Evolutionary conservation across 129 eudicot species (phyloP), one percentile per base, ranked within the genome.

Genomic region (Tagetes erecta): DNA sequence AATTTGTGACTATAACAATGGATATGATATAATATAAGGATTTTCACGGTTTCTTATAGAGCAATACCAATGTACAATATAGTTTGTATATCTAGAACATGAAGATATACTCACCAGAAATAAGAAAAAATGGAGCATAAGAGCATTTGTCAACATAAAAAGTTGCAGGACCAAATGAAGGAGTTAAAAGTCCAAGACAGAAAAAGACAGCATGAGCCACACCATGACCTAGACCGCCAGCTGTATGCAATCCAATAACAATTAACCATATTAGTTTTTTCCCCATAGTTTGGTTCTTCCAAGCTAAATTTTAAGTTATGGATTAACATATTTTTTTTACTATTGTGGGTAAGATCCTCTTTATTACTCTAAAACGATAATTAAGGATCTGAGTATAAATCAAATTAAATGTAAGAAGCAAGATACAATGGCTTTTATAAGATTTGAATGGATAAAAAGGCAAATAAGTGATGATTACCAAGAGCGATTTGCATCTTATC

Each of bases 401-500:
- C 3, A 65, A 62, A 38, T 70, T 64, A 37, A 40, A 50, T n/a
- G 49, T 64, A 36, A 70, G 31, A 70, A 8, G 60, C 35, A 70
- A 70, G 41, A 35, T 34, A 3, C 47, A 50, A 58, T 6, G 30
- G 57, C 11, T 72, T 57, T 6, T 2, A 57, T 57, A 40, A 27
- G 34, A 59, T 50, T 70, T 37, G 33, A 3, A n/a, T 51, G 47
- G 12, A 13, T 64, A 13, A 6, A 3, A 65, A 59, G 30, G 72
- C 37, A 41, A 11, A 69, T 44, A 77, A 72, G 33, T 74, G 68
- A 72, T 36, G 44, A 78, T 66, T 86, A 90, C 98, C 98, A 46
- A 94, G 89, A 65, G 98, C 98, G 64, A 94, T 94, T 85, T 88
- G 98, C 97, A 94, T 94, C 93, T 94, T 94, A 82, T 94, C 98